A percentile compares a stretch with the other conserved stretches of the same genome.
Conservation (phyloP, 2,329 filamentous ascomycete genomes). For the Penicillium hordei region DNA sequence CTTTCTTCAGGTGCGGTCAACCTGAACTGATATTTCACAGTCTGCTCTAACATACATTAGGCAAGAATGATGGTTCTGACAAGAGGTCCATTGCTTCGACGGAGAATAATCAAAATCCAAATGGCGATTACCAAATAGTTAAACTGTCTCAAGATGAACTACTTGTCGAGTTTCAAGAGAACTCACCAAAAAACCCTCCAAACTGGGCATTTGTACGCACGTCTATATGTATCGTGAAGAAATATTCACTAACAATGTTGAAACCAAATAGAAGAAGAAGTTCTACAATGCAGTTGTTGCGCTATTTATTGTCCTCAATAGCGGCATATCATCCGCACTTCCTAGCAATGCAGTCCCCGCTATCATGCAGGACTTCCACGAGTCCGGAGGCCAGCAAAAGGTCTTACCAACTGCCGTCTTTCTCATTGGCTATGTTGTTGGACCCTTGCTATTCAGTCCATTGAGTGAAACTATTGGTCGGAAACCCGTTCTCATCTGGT, state of each 20-base stretch:
- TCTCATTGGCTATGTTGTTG: constrained; percentile 42
- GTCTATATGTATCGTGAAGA: neutral
- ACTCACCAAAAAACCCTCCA: constrained; percentile 25
- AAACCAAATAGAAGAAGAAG: constrained; percentile 25
- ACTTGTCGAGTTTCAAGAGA: constrained; percentile 29
- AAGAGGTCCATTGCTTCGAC: constrained; percentile 5
- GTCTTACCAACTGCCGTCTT: constrained; percentile 40
- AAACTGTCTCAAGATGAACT: constrained; percentile 22
- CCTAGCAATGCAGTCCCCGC: constrained; percentile 41
- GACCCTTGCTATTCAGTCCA: constrained; percentile 44
- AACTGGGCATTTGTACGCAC: constrained; percentile 32
- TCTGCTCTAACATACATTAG: constrained; percentile 13
- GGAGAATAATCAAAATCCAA: neutral
- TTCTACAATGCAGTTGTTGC: constrained; percentile 29
- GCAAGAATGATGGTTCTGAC: constrained; percentile 2
- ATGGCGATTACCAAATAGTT: constrained; percentile 22
- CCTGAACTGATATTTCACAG: neutral
- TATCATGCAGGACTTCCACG: constrained; percentile 36
- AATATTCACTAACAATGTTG: neutral
- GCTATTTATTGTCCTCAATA: constrained; percentile 37
- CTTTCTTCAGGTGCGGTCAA: constrained; percentile 19
- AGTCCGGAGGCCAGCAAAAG: constrained; percentile 31
- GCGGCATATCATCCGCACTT: constrained; percentile 39
- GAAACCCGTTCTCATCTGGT: constrained; percentile 47
- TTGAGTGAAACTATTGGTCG: constrained; percentile 46